A percentile compares a stretch with the other conserved stretches of the same genome.
Evolutionary conservation across 345 rosid genomes (phyloP).

Genomic region (Mangifera indica): DNA sequence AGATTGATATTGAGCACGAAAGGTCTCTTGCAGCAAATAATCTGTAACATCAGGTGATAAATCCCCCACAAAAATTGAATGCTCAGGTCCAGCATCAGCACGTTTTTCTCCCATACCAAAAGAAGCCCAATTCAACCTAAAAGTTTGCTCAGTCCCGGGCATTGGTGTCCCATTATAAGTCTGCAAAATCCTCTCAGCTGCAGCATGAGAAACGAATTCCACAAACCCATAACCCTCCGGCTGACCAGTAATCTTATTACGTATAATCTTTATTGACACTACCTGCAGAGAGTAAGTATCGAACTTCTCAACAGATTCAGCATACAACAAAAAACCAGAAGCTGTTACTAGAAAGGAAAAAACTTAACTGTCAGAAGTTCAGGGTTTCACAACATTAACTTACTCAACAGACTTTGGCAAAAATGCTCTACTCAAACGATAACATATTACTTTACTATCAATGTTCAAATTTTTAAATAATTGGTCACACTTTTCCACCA

Average conservation of each 20-base stretch:
- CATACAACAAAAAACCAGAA: background rate
- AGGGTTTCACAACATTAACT: background rate
- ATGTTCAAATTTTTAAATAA: background rate
- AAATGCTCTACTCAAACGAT: background rate
- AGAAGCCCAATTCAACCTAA: slow-evolving; percentile 97
- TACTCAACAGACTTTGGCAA: background rate
- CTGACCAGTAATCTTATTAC: slow-evolving; percentile 89
- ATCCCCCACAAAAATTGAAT: slow-evolving; percentile 96
- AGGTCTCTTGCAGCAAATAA: slow-evolving; percentile 90
- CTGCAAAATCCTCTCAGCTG: slow-evolving; percentile 87
- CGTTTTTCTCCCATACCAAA: slow-evolving; percentile 90
- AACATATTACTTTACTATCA: background rate
- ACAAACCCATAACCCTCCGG: slow-evolving; percentile 98
- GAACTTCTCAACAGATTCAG: background rate
- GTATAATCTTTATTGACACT: slow-evolving; percentile 82
- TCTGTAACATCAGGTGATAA: slow-evolving; percentile 94
- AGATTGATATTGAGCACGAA: slow-evolving; percentile 73
- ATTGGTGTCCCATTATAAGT: slow-evolving; percentile 79
- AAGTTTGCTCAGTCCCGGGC: slow-evolving; percentile 83
- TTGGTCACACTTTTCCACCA: background rate
- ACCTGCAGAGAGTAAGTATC: slow-evolving; percentile 43
- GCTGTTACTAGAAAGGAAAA: background rate
- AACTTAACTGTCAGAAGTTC: background rate
- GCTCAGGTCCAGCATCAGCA: slow-evolving; percentile 86
- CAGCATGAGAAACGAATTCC: slow-evolving; percentile 83